Evolutionary conservation across 2,329 filamentous ascomycete species (phyloP), one percentile per base, ranked within the genome.

Genomic region (Zymoseptoria crescenta): DNA sequence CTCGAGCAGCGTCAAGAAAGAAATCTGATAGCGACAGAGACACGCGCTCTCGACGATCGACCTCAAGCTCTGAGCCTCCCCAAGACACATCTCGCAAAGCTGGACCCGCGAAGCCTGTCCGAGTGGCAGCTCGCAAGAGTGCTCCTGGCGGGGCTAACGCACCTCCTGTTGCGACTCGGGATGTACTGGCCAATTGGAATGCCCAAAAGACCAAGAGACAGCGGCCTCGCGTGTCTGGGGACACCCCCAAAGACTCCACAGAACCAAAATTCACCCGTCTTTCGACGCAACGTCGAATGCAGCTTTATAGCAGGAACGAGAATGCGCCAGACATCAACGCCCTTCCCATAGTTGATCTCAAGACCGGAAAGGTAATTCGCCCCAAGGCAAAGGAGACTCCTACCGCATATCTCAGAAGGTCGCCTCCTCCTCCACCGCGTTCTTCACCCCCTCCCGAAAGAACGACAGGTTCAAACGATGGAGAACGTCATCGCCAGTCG

Each of bases 311-410:
- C 13, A 48, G 57, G 6, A 68, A 64, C 49, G 71, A 73, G 51
- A 63, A 59, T 24, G 63, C 65, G 5, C 71, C 71, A 7, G 66
- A 72, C 54, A 20, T 64, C 9, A 64, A 59, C 48, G 61, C 60
- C 27, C 62, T 73, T 20, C 62, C 52, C 8, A 62, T 69, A 4
- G 51, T 72, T 9, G 67, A 73, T 61, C 63, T 68, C 4, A 69
- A 61, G 49, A 72, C 69, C 2, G 71, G 71, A 9, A 68, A 63
- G 24, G 52, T 54, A 8, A 50, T 58, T 8, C 45, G 35, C 16
- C 48, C 62, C 8, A 50, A 24, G n/a, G 52, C 48, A 49, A 55
- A 21, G 8, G 54, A 41, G 27, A 30, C 50, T 24, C 56, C 49
- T 8, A 59, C 54, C 45, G 61, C 50, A 13, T 58, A 56, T 54